Evolutionary conservation across 768 basidiomycete species (phyloP).

Genomic region (Solioccasus polychromus): DNA sequence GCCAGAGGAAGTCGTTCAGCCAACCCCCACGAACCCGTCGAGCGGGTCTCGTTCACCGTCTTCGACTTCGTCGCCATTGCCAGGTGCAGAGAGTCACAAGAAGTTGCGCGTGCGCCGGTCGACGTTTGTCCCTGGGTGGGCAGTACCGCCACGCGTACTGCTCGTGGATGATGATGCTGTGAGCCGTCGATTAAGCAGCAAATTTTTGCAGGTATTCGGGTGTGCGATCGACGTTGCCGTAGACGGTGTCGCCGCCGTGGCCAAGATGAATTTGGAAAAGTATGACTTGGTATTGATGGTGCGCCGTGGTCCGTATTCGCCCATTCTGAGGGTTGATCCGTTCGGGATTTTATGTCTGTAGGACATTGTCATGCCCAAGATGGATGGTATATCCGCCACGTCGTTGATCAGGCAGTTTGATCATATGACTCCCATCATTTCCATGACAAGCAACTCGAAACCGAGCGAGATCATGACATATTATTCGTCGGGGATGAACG

Average conservation of each 20-base stretch:
- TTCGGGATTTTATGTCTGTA: constrained; percentile 25
- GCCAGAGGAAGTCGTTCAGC: constrained; percentile 40
- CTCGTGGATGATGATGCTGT: constrained; percentile 97
- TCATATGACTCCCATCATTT: constrained; percentile 93
- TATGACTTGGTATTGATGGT: constrained; percentile 97
- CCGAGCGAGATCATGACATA: constrained; percentile 93
- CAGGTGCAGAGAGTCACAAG: constrained; percentile 20
- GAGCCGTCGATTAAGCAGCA: constrained; percentile 81
- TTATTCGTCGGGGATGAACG: constrained; percentile 78
- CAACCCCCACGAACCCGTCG: constrained; percentile 31
- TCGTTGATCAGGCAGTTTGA: constrained; percentile 94
- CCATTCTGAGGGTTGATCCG: background rate
- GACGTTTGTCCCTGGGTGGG: constrained; percentile 87
- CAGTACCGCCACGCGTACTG: constrained; percentile 84
- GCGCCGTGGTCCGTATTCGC: constrained; percentile 22
- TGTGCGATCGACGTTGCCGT: constrained; percentile 94
- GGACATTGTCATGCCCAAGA: constrained; percentile 95
- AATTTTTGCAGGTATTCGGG: constrained; percentile 94
- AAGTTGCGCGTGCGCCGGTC: constrained; percentile 70
- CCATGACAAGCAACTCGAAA: constrained; percentile 95
- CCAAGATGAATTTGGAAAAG: constrained; percentile 95
- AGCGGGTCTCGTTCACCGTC: constrained; percentile 15
- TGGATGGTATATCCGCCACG: constrained; percentile 88
- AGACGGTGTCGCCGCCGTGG: constrained; percentile 88
- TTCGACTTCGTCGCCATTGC: constrained; percentile 12